Evolutionary conservation across 192 early-diverging fungal genomes (phyloP).

Genomic region (Coemansia sp.): DNA sequence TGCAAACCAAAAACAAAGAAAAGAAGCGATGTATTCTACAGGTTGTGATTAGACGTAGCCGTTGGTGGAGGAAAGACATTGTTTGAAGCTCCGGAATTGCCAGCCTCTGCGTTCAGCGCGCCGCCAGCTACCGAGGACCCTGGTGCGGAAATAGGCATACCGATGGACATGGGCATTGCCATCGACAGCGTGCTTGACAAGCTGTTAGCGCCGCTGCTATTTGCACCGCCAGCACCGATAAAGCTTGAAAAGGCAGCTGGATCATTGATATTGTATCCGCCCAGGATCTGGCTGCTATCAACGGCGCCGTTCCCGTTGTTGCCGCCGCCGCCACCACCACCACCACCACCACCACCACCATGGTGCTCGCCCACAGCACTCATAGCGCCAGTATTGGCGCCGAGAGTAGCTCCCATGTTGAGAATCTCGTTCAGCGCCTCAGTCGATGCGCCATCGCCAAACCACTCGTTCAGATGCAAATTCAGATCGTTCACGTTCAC

Average conservation of each 20-base stretch:
- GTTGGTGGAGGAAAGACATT: constrained; percentile 12
- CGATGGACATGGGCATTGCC: constrained; percentile 4
- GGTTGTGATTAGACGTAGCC: constrained; percentile 19
- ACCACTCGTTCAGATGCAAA: constrained; percentile 27
- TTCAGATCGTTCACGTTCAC: constrained; percentile 15
- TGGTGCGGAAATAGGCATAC: constrained; percentile 1
- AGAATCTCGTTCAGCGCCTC: constrained; percentile 19
- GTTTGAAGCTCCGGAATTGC: not conserved
- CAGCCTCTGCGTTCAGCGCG: not conserved
- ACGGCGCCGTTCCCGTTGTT: not conserved
- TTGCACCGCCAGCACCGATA: not conserved
- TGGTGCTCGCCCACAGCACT: not conserved
- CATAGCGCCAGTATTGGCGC: not conserved
- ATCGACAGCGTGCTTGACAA: constrained; percentile 10
- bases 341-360: not conserved
- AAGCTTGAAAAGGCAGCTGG: constrained; percentile 1
- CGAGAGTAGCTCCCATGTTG: constrained; percentile 11
- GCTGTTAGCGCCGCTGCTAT: not conserved
- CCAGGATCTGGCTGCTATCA: constrained; percentile 1
- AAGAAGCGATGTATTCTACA: constrained; percentile 29
- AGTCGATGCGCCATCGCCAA: constrained; percentile 8
- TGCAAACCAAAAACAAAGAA: constrained; percentile 3
- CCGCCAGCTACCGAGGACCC: not conserved
- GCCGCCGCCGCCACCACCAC: constrained; percentile 3
- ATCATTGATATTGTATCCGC: not conserved